Conservation (phyloP, 495 filamentous ascomycete species). For the Hypoxylon crocopeplum region DNA sequence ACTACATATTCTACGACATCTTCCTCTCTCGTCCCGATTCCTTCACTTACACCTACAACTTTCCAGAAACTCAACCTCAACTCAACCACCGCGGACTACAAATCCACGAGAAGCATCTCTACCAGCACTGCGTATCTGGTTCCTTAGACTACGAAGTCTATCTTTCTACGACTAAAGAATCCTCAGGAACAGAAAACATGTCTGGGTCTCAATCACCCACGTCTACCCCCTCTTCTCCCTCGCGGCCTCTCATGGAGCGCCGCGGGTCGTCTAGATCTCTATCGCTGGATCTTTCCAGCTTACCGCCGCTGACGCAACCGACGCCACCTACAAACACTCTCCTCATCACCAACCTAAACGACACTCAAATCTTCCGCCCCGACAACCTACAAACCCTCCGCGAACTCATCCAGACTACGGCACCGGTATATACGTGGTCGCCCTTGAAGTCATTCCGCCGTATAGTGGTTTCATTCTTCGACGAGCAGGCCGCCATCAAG, state of each 20-base stretch:
- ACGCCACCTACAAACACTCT: slow-evolving; percentile 91
- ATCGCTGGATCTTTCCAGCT: slow-evolving; percentile 78
- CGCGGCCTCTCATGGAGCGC: slow-evolving; percentile 33
- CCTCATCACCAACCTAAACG: slow-evolving; percentile 86
- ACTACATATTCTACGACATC: slow-evolving; percentile 32
- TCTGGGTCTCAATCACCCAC: slow-evolving; percentile 41
- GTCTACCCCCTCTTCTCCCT: slow-evolving; percentile 43
- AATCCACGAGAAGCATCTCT: too few relatives aligned
- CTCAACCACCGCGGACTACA: too few relatives aligned
- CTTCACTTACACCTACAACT: slow-evolving; percentile 1
- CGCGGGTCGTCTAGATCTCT: slow-evolving; percentile 58
- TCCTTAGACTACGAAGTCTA: neutral
- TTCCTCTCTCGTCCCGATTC: slow-evolving; percentile 7
- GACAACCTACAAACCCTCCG: slow-evolving; percentile 78
- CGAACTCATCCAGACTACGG: slow-evolving; percentile 69
- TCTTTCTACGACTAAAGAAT: neutral
- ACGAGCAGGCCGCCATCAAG: slow-evolving; percentile 71
- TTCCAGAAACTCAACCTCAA: neutral
- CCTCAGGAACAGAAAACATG: slow-evolving; percentile 22
- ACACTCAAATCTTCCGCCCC: slow-evolving; percentile 78
- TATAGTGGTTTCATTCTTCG: slow-evolving; percentile 87
- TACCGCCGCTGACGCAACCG: slow-evolving; percentile 81
- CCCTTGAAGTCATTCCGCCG: slow-evolving; percentile 92
- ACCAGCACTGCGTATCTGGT: neutral
- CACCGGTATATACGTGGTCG: slow-evolving; percentile 83